Conservation (phyloP, 768 basidiomycete genomes). For the Kondoa subrosea region DNA sequence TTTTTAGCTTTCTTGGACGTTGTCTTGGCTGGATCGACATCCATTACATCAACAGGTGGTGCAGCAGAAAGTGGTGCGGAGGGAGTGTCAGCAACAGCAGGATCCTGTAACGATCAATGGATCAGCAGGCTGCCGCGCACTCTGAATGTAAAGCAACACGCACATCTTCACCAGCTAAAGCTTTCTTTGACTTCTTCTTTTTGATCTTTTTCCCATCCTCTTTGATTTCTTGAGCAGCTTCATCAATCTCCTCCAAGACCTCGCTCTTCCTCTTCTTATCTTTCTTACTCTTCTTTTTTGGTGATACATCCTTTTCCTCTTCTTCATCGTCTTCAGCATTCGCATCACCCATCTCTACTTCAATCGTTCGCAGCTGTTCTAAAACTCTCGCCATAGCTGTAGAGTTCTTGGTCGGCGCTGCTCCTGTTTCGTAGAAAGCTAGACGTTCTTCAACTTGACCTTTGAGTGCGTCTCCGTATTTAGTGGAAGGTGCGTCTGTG, state of each 20-base stretch:
- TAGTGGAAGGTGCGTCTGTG: conserved; percentile 50
- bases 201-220: conserved; percentile 19
- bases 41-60: conserved; percentile 5
- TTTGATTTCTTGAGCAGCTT: conserved; percentile 26
- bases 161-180: conserved; percentile 1
- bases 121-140: not conserved
- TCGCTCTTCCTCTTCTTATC: conserved; percentile 54
- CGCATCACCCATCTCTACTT: conserved; percentile 30
- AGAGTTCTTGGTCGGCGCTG: conserved; percentile 65
- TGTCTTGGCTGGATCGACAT: not conserved
- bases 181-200: conserved; percentile 19
- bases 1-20: conserved; percentile 2
- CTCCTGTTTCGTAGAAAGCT: conserved; percentile 80
- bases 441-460: conserved; percentile 91
- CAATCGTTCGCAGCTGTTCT: conserved; percentile 29
- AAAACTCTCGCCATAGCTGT: conserved; percentile 76
- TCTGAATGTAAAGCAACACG: not conserved
- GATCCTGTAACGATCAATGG: conserved; percentile 2
- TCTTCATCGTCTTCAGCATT: conserved; percentile 47
- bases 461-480: conserved; percentile 86
- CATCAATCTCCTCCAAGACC: conserved; percentile 25
- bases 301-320: conserved; percentile 37
- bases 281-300: conserved; percentile 28
- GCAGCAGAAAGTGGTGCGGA: conserved; percentile 1
- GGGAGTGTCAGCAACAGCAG: not conserved